Base-by-base conservation (phyloP, 192 early-diverging fungal species). In the Podila epicladia region DNA sequence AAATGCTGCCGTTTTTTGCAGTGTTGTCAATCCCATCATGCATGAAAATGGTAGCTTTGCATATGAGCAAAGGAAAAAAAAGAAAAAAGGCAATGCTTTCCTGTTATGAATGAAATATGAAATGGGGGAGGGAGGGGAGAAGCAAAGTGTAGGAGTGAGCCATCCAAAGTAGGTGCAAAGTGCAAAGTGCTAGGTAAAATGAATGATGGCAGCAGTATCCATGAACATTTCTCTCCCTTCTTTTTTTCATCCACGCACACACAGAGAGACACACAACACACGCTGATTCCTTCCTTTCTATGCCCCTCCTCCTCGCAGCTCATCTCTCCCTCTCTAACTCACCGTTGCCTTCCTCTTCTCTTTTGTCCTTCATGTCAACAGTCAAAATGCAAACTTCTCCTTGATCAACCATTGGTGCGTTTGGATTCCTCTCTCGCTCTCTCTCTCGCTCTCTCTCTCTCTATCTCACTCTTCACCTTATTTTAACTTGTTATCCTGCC, bases 341-440 rank as follows among this genome's bases (percentile, higher is more conserved):
- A 17, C 35, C 50, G 1, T 17, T 53, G 31, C 26, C 0, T 37
- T n/a, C n/a, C n/a, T n/a, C n/a, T n/a, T n/a, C n/a, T n/a, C n/a
- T n/a, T n/a, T 0, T 37, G 12, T 13, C 13, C 5, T 31, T 9
- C 29, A 8, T 28, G 17, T 37, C n/a, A 17, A 28, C 28, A 20
- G 49, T 51, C 49, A 48, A 55, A 59, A 58, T 35, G 66, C 4
- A 45, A 68, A 38, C 33, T 48, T 35, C 65, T 67, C 32, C 65
- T 67, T 45, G 26, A 9, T 67, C 65, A 5, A 53, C 31, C 50
- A 57, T 53, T 57, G 65, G 49, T 67, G 51, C 53, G 32, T 57
- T 67, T 67, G 19, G 13, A n/a, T 28, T 28, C 37, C 11, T 51
- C 50, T 32, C 50, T 32, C 32, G 7, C 31, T n/a, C 65, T n/a